These are phyloP conservation scores for Pelargonium fulgidum DNA, from an alignment of 441 rosid species.

Conservation along the genomic window DNA sequence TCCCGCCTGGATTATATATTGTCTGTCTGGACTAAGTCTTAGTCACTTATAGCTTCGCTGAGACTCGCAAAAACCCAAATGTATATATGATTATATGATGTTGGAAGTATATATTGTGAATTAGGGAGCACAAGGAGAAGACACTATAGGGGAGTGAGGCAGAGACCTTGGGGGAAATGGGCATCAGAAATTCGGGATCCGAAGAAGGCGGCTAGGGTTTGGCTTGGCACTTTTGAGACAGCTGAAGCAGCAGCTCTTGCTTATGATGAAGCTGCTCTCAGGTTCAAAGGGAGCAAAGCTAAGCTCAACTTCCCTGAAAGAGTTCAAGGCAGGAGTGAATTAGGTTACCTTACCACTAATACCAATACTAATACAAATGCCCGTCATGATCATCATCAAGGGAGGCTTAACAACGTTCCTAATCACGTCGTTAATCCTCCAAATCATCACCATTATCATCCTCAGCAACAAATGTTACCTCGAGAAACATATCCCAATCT, in stretches of 20 bases:
- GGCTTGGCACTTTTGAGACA: conserved; percentile 84
- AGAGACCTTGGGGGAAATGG: conserved; percentile 89
- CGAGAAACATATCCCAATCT: no score
- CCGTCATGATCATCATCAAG: no score
- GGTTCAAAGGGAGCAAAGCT: conserved; percentile 90
- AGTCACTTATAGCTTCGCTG: no score
- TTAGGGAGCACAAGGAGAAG: conserved; percentile 45
- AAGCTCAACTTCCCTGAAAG: conserved; percentile 91
- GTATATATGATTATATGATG: conserved; percentile 9
- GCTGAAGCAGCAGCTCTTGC: conserved; percentile 87
- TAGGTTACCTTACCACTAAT: no score
- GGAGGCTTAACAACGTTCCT: no score
- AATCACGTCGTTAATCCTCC: no score
- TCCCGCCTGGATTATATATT: no score
- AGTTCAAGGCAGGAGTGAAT: conserved; percentile 32
- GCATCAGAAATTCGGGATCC: conserved; percentile 88
- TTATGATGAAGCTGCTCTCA: conserved; percentile 89
- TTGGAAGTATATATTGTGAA: conserved; percentile 10
- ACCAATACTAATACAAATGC: no score
- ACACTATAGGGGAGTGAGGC: conserved; percentile 83
- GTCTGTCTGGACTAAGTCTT: no score
- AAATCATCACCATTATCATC: no score
- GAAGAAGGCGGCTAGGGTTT: conserved; percentile 75
- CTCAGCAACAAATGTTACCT: no score
- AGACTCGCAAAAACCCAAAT: no score